Evolutionary conservation across 257 asterid genomes (phyloP).

Genomic region (Parsonsia alboflavescens): DNA sequence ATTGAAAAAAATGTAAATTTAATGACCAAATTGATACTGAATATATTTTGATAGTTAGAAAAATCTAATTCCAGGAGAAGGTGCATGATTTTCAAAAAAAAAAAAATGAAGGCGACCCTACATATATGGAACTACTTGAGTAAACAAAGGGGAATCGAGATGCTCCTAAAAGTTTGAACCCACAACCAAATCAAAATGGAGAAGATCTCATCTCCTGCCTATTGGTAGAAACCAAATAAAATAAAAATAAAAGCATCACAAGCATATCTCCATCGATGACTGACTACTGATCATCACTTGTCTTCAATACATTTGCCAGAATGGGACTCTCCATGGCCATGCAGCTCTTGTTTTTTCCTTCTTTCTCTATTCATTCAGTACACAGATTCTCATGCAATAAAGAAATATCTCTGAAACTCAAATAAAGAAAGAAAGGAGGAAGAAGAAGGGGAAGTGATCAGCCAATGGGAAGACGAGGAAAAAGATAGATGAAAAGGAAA

Average conservation of each 20-base stretch:
- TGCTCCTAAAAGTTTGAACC: conserved; percentile 9
- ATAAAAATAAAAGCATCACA: background rate
- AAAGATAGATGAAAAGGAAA: background rate
- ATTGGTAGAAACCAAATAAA: background rate
- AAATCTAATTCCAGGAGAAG: no score
- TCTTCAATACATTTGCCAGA: background rate
- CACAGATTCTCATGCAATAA: conserved; percentile 7
- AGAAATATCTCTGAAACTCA: no score
- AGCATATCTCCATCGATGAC: background rate
- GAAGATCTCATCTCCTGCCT: background rate
- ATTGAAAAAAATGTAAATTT: no score
- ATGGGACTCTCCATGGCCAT: background rate
- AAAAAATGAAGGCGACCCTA: no score
- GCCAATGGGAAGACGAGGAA: background rate
- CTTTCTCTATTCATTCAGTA: background rate
- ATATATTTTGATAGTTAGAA: no score
- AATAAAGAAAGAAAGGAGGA: background rate
- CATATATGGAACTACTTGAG: background rate
- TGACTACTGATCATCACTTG: background rate
- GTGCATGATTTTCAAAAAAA: no score
- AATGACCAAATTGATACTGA: no score
- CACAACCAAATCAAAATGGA: background rate
- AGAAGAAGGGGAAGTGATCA: background rate
- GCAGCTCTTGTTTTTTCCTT: background rate
- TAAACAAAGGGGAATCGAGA: background rate